phyloP scores from a whole-genome alignment of 2,329 filamentous ascomycete species.

The Raffaelea ambrosiae region DNA sequence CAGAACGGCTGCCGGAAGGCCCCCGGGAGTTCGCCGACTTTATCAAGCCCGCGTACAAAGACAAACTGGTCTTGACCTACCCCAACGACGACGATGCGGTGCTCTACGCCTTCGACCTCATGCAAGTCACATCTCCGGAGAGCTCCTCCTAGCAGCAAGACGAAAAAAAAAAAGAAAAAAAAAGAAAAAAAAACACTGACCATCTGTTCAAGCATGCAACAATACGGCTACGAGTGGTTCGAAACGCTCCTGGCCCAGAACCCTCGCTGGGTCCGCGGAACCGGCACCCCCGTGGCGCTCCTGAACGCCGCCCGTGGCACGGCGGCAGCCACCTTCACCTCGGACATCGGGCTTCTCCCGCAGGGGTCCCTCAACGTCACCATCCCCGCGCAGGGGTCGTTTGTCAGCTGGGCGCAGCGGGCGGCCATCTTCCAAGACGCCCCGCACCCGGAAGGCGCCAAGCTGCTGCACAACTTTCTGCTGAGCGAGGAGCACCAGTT shows the following conservation, averaged over 20 bases:
- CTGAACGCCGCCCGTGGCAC: constrained; percentile 17
- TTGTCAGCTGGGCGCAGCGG: constrained; percentile 39
- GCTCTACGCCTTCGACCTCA: constrained; percentile 38
- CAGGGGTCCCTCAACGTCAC: constrained; percentile 15
- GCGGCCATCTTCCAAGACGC: constrained; percentile 39
- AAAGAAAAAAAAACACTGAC: no score
- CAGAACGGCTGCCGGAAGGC: constrained; percentile 24
- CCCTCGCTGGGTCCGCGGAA: constrained; percentile 44
- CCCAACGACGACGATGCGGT: constrained; percentile 52
- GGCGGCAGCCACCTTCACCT: constrained; percentile 25
- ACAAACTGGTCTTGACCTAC: constrained; percentile 45
- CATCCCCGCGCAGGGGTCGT: constrained; percentile 28
- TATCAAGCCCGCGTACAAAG: constrained; percentile 40
- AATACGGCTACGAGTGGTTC: constrained; percentile 37
- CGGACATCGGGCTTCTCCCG: constrained; percentile 1
- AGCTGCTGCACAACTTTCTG: constrained; percentile 39
- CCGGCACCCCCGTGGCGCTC: constrained; percentile 30
- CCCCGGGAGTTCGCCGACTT: constrained; percentile 33
- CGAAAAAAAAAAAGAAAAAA: no score
- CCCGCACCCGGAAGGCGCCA: constrained; percentile 40
- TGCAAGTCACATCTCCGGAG: no score
- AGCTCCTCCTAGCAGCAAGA: constrained; percentile 4
- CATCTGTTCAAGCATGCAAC: constrained; percentile 27
- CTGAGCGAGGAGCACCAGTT: constrained; percentile 31
- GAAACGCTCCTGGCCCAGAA: constrained; percentile 38